phyloP scores from a whole-genome alignment of 2,329 filamentous ascomycete species.

The Chalaropsis thielavioides region DNA sequence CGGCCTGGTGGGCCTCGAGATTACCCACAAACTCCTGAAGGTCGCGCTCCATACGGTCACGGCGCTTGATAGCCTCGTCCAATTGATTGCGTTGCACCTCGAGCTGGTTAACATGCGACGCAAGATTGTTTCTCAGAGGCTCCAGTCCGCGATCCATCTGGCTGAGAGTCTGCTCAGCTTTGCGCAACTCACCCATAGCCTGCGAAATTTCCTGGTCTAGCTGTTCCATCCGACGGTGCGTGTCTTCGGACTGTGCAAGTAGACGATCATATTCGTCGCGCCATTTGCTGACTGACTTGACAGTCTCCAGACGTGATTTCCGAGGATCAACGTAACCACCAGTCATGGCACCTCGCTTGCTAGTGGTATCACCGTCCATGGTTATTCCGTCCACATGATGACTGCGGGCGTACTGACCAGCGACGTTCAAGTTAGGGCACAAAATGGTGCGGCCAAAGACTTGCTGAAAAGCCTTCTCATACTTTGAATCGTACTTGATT shows the following conservation, averaged over 20 bases:
- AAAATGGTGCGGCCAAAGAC: slow-evolving; percentile 94
- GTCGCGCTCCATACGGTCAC: slow-evolving; percentile 57
- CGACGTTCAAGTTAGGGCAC: slow-evolving; percentile 76
- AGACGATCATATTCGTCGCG: slow-evolving; percentile 60
- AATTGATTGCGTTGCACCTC: slow-evolving; percentile 60
- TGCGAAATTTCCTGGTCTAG: slow-evolving; percentile 82
- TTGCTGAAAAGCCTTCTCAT: slow-evolving; percentile 77
- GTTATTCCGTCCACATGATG: slow-evolving; percentile 90
- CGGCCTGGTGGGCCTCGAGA: slow-evolving; percentile 61
- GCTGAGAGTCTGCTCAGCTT: slow-evolving; percentile 61
- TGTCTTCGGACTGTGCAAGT: slow-evolving; percentile 46
- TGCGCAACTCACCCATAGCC: slow-evolving; percentile 71
- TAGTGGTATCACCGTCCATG: slow-evolving; percentile 82
- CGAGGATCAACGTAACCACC: slow-evolving; percentile 85
- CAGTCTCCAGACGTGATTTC: slow-evolving; percentile 73
- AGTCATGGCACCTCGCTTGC: slow-evolving; percentile 88
- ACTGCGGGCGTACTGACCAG: slow-evolving; percentile 79
- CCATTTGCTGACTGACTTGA: slow-evolving; percentile 60
- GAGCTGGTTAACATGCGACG: slow-evolving; percentile 58
- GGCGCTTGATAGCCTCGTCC: slow-evolving; percentile 49
- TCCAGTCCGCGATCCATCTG: slow-evolving; percentile 73
- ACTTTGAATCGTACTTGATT: slow-evolving; percentile 60
- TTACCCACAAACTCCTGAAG: slow-evolving; percentile 65
- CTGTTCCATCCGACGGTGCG: slow-evolving; percentile 55
- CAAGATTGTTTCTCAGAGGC: slow-evolving; percentile 62